These are phyloP conservation scores for Trametes punicea DNA, from an alignment of 768 basidiomycete species.

Conservation along the genomic window DNA sequence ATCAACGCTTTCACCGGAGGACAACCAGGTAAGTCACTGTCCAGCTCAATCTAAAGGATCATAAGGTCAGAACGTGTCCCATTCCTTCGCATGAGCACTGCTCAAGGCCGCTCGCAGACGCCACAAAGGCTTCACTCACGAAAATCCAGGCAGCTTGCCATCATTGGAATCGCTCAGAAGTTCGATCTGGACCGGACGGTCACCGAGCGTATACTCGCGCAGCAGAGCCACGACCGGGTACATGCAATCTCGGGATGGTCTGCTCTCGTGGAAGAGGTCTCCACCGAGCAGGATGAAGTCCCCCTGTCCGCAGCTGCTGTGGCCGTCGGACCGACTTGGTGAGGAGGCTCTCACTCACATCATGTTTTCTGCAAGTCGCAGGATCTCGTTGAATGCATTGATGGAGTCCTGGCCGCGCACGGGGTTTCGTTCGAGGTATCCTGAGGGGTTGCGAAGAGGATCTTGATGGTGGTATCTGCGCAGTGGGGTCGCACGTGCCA, in stretches of 20 bases:
- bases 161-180: constrained; percentile 90
- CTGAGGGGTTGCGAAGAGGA: constrained; percentile 92
- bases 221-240: constrained; percentile 88
- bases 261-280: constrained; percentile 97
- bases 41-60: constrained; percentile 21
- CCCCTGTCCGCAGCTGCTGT: constrained; percentile 51
- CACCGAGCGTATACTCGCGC: constrained; percentile 85
- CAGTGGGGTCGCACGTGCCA: too few relatives aligned
- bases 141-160: constrained; percentile 80
- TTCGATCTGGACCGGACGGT: constrained; percentile 88
- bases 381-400: constrained; percentile 91
- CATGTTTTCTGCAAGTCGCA: constrained; percentile 85
- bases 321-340: background rate
- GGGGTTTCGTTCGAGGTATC: constrained; percentile 92
- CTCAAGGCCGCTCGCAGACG: constrained; percentile 60
- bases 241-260: constrained; percentile 85
- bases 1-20: too few relatives aligned
- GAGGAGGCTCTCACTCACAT: constrained; percentile 53
- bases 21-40: constrained; percentile 16
- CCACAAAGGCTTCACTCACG: constrained; percentile 46
- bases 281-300: constrained; percentile 95
- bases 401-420: constrained; percentile 93
- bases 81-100: constrained; percentile 60
- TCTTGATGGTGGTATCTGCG: constrained; percentile 71
- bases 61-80: too few relatives aligned